Conservation (phyloP, 2,329 filamentous ascomycete species). For the Dactylellina haptotyla region DNA sequence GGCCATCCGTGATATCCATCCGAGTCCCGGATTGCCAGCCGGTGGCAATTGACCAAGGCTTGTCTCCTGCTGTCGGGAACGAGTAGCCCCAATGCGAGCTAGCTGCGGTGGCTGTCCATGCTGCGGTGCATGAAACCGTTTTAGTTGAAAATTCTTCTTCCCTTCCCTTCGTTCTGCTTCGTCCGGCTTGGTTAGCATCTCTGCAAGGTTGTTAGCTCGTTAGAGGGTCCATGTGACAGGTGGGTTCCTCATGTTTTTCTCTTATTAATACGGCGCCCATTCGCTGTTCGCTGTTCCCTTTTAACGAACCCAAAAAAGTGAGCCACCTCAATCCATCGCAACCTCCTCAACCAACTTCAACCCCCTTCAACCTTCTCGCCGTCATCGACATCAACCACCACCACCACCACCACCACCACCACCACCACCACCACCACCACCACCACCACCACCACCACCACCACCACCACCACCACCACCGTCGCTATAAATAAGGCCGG, state of each 20-base stretch:
- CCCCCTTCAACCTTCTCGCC: neutral
- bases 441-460: neutral
- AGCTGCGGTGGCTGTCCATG: constrained; percentile 21
- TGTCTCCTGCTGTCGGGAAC: constrained; percentile 24
- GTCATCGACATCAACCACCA: constrained; percentile 20
- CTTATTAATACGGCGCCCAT: neutral
- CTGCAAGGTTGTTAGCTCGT: too few species aligned
- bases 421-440: neutral
- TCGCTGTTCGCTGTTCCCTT: neutral
- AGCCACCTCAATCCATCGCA: constrained; percentile 45
- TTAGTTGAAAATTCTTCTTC: constrained; percentile 42
- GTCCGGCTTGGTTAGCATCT: neutral
- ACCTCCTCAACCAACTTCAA: constrained; percentile 17
- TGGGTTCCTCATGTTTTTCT: constrained; percentile 11
- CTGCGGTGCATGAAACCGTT: constrained; percentile 53
- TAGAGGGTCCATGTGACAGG: too few species aligned
- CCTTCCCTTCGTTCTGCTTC: neutral
- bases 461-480: neutral
- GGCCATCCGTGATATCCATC: constrained; percentile 41
- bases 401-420: neutral
- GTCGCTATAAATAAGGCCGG: neutral
- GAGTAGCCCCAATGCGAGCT: constrained; percentile 30
- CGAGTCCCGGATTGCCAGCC: constrained; percentile 37
- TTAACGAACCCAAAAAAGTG: neutral
- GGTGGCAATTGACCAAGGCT: constrained; percentile 22